Conservation (phyloP, 495 filamentous ascomycete genomes). For the Trichoderma asperelloides region DNA sequence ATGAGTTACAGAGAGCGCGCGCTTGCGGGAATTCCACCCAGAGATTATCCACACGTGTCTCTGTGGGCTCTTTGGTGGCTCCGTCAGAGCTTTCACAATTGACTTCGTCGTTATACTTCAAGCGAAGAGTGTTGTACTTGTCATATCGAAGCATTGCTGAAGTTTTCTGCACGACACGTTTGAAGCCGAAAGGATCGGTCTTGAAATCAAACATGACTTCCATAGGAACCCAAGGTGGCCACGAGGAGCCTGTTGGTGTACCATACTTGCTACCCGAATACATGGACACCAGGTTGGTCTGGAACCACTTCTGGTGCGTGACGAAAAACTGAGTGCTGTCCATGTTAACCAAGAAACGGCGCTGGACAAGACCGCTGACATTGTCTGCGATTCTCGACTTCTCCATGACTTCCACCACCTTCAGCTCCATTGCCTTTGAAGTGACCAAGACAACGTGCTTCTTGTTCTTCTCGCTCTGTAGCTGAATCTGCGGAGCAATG, state of each 20-base stretch:
- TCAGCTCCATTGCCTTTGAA: conserved; percentile 92
- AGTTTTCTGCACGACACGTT: conserved; percentile 86
- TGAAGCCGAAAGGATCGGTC: conserved; percentile 87
- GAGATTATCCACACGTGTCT: conserved; percentile 84
- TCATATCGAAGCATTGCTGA: conserved; percentile 90
- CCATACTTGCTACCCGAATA: conserved; percentile 93
- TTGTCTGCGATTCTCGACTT: conserved; percentile 85
- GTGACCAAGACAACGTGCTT: conserved; percentile 89
- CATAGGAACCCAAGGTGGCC: conserved; percentile 96
- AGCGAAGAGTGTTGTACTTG: conserved; percentile 93
- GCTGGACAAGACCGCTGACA: conserved; percentile 89
- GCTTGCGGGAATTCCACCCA: conserved; percentile 94
- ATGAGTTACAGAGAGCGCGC: conserved; percentile 86
- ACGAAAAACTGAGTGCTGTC: conserved; percentile 98
- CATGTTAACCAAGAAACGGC: conserved; percentile 86
- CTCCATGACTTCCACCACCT: conserved; percentile 95
- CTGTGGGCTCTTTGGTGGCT: conserved; percentile 44
- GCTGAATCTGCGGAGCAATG: conserved; percentile 92
- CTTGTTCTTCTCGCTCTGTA: conserved; percentile 95
- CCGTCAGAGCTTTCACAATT: conserved; percentile 40
- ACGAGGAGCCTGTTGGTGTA: conserved; percentile 70
- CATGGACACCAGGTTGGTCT: conserved; percentile 70
- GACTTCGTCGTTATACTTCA: conserved; percentile 97
- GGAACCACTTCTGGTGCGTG: conserved; percentile 81
- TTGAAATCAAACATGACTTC: conserved; percentile 98